phyloP scores from a whole-genome alignment of 768 basidiomycete species.

The Russula compacta region DNA sequence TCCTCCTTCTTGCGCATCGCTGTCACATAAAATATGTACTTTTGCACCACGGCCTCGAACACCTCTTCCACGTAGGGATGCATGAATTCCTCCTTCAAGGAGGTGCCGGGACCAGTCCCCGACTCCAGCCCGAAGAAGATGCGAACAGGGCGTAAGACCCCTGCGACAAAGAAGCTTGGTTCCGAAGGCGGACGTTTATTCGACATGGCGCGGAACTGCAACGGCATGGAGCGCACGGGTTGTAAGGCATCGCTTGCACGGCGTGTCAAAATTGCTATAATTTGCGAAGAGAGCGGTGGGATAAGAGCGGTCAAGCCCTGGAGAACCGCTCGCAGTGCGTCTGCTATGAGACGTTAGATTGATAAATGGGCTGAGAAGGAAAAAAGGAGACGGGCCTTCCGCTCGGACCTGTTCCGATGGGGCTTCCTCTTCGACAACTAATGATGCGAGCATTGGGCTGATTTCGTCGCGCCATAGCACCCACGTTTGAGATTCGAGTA shows the following conservation, averaged over 20 bases:
- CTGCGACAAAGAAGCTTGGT: conserved; percentile 78
- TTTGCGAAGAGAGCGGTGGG: conserved; percentile 51
- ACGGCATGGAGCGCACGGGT: conserved; percentile 79
- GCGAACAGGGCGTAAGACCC: conserved; percentile 73
- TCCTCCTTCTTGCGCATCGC: conserved; percentile 92
- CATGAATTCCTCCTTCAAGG: conserved; percentile 47
- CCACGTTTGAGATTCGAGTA: conserved; percentile 42
- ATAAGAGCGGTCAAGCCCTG: conserved; percentile 40
- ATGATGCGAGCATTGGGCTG: conserved; percentile 47
- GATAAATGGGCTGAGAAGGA: background rate
- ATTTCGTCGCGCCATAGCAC: conserved; percentile 66
- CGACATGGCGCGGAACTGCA: conserved; percentile 82
- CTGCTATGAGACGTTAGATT: conserved; percentile 28
- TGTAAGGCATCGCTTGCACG: conserved; percentile 82
- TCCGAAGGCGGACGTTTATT: conserved; percentile 62
- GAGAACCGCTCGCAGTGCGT: conserved; percentile 47
- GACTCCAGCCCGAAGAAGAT: conserved; percentile 58
- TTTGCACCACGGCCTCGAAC: conserved; percentile 63
- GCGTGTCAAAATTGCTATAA: conserved; percentile 60
- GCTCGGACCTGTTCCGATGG: conserved; percentile 27
- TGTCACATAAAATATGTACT: conserved; percentile 63
- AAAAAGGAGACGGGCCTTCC: conserved; percentile 39
- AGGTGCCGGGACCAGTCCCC: conserved; percentile 48
- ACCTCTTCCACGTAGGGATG: conserved; percentile 47
- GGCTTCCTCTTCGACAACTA: conserved; percentile 24